These are phyloP conservation scores for Plantago major DNA, from an alignment of 257 asterid genomes.

Conservation along the genomic window DNA sequence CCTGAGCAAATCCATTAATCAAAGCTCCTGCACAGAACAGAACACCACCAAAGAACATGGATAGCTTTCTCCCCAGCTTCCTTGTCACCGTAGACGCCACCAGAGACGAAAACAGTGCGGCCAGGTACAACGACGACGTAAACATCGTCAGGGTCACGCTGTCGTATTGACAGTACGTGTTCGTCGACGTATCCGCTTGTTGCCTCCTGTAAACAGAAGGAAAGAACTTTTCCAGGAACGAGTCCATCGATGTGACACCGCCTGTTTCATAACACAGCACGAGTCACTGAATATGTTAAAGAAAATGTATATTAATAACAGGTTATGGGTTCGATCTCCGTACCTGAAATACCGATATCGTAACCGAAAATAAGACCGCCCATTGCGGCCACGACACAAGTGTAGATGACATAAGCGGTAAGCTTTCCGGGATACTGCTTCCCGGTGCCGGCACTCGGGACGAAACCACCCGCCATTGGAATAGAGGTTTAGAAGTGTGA, in stretches of 20 bases:
- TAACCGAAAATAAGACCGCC: constrained; percentile 74
- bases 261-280: constrained; percentile 31
- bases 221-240: constrained; percentile 65
- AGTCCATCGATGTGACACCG: constrained; percentile 86
- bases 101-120: constrained; percentile 62
- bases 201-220: constrained; percentile 53
- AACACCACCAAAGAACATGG: constrained; percentile 63
- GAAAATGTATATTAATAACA: background rate
- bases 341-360: constrained; percentile 74
- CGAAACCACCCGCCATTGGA: constrained; percentile 58
- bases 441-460: constrained; percentile 21
- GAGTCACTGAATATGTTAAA: background rate
- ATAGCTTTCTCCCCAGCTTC: constrained; percentile 49
- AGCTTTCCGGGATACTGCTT: constrained; percentile 47
- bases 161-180: constrained; percentile 78
- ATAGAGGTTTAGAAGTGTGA: constrained; percentile 4
- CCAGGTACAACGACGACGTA: constrained; percentile 71
- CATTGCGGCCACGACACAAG: constrained; percentile 57
- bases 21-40: constrained; percentile 64
- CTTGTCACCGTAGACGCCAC: constrained; percentile 67
- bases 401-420: constrained; percentile 45
- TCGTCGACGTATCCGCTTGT: constrained; percentile 41
- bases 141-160: constrained; percentile 72
- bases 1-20: constrained; percentile 51
- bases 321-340: background rate